Base-by-base conservation (phyloP, 768 basidiomycete genomes). In the Suillus ampliporus region DNA sequence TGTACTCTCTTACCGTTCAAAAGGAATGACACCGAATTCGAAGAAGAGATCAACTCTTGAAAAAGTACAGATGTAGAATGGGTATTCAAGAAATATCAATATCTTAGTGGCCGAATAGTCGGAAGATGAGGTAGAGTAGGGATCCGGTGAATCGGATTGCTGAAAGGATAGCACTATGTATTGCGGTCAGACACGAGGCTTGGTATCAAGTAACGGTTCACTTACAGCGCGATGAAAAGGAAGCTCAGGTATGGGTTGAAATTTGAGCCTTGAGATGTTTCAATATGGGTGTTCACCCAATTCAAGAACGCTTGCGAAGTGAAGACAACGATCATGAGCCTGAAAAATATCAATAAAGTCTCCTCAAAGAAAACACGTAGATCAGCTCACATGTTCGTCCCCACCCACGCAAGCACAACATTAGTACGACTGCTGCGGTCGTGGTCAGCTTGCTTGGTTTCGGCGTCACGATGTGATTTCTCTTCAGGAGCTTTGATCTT, bases 171-270 rank as follows among this genome's bases (percentile, higher is more conserved):
- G 94, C 91, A 64, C 90, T 92, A 68, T 28, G 43, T 9, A 44
- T 14, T 37, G 19, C 34, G 11, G 34, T 56, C 44, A 57, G 61
- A 48, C 67, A 58, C 47, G 23, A 23, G 28, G 11, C 28, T 19
- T 7, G 15, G 37, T 28, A 4, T 46, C 37, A 19, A 10, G 17
- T 48, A n/a, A 50, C 5, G 51, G 37, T 23, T 23, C 17, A 72
- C 82, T 71, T 65, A 83, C 82, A 88, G 80, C 11, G 83, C 79
- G 65, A 78, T 87, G 83, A 96, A 95, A 60, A 95, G 83, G 80
- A 93, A 90, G 34, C 84, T 86, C 54, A 93, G 83, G 76, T 95
- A 96, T n/a, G 94, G 93, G 71, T 96, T 96, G 80, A 95, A 95
- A 26, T 82, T 81, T 15, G 84, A 79, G 61, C 83, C 80, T 5